Conservation (phyloP, 2,329 filamentous ascomycete species). For the Chlorencoelia australis region DNA sequence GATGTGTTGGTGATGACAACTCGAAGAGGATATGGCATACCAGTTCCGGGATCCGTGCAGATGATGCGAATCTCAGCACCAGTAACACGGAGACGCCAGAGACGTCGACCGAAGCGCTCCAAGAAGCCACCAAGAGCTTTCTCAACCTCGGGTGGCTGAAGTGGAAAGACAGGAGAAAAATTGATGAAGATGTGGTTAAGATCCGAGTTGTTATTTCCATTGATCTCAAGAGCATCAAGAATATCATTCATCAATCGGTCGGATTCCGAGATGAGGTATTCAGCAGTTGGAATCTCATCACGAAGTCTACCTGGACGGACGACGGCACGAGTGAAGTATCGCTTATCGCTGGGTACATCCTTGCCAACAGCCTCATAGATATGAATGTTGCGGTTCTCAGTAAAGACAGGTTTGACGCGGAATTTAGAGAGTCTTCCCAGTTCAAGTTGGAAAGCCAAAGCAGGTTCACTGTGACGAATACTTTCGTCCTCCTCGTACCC, state of each 20-base stretch:
- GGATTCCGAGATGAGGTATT: constrained; percentile 95
- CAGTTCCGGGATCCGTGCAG: constrained; percentile 81
- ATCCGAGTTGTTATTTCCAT: constrained; percentile 98
- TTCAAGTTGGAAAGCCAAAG: constrained; percentile 96
- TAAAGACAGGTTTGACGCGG: constrained; percentile 96
- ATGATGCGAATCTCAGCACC: constrained; percentile 98
- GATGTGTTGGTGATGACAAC: constrained; percentile 98
- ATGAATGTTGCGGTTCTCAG: constrained; percentile 98
- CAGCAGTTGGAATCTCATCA: constrained; percentile 95
- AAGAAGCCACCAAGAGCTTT: constrained; percentile 90
- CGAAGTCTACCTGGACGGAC: constrained; percentile 89
- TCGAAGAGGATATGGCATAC: constrained; percentile 80
- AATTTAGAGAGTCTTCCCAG: constrained; percentile 90
- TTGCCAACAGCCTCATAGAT: constrained; percentile 97
- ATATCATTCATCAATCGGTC: constrained; percentile 97
- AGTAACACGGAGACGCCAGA: constrained; percentile 92
- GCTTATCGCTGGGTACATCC: constrained; percentile 89
- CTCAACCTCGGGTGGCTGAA: constrained; percentile 82
- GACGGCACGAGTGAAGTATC: constrained; percentile 95
- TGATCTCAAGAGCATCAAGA: constrained; percentile 93
- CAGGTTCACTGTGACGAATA: constrained; percentile 94
- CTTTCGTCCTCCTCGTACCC: constrained; percentile 82
- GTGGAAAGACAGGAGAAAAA: constrained; percentile 93
- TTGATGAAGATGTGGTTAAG: constrained; percentile 99
- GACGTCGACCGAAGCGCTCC: constrained; percentile 88